Base-by-base conservation (phyloP, 108 stramenopile species). In the Cyclotella cryptica region DNA sequence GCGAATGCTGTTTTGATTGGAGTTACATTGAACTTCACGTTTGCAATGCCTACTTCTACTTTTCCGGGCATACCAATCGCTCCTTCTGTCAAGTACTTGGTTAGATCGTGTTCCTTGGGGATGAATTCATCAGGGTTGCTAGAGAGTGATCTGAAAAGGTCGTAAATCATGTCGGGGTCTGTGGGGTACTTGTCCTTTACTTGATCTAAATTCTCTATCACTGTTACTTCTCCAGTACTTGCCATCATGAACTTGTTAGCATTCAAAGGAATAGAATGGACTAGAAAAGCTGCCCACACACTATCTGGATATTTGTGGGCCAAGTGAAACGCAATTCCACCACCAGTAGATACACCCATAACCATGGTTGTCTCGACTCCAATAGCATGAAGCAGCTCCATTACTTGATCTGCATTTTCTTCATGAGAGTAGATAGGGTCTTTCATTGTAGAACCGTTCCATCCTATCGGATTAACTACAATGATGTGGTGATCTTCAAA, bases 401-500 rank as follows among this genome's bases (percentile, higher is more conserved):
- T 45, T 5, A 72, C 71, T 15, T 64, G 13, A 47, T 78, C 77
- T 11, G 71, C 77, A 26, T 63, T 72, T 10, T 61, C 63, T 51
- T 72, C 77, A 61, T 78, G 60, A 51, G 71, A 73, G 22, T 45
- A 61, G 12, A 73, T 30, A 9, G 64, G 27, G n/a, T 24, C 30
- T 11, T 78, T 72, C 77, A 47, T 72, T 14, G 60, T 72, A 40
- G 77, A 78, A 0, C 77, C 77, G 13, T 73, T 27, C 71, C 72
- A 78, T 19, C 77, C 77, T 6, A 51, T 47, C 12, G 77, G 77
- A 41, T 78, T 78, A 1, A 72, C 60, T 18, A 63, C 71, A 51
- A 72, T 72, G 55, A 72, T 78, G 27, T 60, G 70, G 63, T 77
- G 77, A 28, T 78, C 77, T n/a, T 45, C 27, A 42, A 78, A 78